These are phyloP conservation scores for Parafenestella ontariensis DNA, from an alignment of 2,329 filamentous ascomycete species.

Conservation along the genomic window DNA sequence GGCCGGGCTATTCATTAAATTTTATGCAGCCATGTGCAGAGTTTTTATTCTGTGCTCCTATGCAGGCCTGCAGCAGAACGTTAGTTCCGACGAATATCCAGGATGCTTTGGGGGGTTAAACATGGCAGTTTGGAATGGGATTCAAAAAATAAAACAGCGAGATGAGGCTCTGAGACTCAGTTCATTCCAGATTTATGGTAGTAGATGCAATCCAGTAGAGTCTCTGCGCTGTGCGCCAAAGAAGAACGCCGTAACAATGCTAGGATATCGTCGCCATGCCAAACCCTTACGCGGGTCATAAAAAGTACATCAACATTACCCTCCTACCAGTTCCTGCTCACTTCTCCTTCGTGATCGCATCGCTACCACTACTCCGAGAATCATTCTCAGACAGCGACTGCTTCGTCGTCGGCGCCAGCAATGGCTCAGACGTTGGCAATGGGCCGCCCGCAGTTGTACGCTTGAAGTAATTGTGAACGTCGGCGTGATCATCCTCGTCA, in stretches of 20 bases:
- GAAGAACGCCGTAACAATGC: background rate
- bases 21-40: background rate
- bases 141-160: background rate
- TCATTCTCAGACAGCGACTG: slow-evolving; percentile 19
- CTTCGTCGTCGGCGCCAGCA: slow-evolving; percentile 23
- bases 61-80: background rate
- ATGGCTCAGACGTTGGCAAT: slow-evolving; percentile 19
- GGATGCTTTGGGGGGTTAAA: background rate
- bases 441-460: slow-evolving; percentile 25
- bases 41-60: background rate
- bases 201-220: background rate
- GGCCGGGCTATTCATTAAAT: background rate
- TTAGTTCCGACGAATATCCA: no score
- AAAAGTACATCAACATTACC: background rate
- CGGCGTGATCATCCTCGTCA: slow-evolving; percentile 40
- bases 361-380: slow-evolving; percentile 9
- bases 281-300: background rate
- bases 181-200: background rate
- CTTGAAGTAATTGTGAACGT: slow-evolving; percentile 46
- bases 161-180: background rate
- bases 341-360: slow-evolving; percentile 16
- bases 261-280: background rate
- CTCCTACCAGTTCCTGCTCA: background rate
- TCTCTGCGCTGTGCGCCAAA: background rate
- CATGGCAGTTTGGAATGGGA: background rate